Conservation (phyloP, 768 basidiomycete genomes). For the Lactarius hatsudake region DNA sequence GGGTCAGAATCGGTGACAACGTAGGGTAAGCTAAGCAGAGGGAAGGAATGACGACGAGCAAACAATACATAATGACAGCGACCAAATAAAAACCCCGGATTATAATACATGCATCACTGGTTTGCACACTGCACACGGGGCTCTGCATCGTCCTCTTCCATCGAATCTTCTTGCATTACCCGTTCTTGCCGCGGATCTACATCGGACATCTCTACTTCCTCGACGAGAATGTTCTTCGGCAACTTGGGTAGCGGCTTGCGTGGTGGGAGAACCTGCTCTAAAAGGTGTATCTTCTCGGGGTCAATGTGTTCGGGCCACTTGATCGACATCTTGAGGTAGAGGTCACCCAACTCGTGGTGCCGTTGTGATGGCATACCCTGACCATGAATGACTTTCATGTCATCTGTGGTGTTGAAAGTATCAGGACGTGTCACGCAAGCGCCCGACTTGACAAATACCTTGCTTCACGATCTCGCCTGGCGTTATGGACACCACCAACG, state of each 20-base stretch:
- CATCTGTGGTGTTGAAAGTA: constrained; percentile 48
- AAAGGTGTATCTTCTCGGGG: constrained; percentile 57
- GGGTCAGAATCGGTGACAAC: constrained; percentile 12
- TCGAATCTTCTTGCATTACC: constrained; percentile 60
- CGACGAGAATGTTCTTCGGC: constrained; percentile 63
- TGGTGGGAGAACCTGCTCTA: constrained; percentile 84
- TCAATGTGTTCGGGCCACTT: constrained; percentile 86
- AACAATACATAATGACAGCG: constrained; percentile 23
- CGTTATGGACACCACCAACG: constrained; percentile 73
- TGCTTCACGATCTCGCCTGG: constrained; percentile 93
- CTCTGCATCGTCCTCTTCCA: constrained; percentile 92
- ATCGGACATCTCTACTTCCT: constrained; percentile 83
- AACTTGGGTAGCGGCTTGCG: constrained; percentile 66
- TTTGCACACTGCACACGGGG: constrained; percentile 96
- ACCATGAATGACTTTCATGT: constrained; percentile 84
- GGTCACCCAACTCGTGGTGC: constrained; percentile 94
- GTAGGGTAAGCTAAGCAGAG: constrained; percentile 20
- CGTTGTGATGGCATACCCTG: constrained; percentile 99
- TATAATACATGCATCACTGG: constrained; percentile 48
- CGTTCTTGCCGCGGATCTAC: constrained; percentile 65
- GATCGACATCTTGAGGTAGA: constrained; percentile 83
- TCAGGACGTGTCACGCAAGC: constrained; percentile 2
- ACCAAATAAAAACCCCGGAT: constrained; percentile 13
- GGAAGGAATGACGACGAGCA: constrained; percentile 7
- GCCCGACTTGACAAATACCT: constrained; percentile 51